Conservation (phyloP, 2,329 filamentous ascomycete species). For the Neocucurbitaria cava region DNA sequence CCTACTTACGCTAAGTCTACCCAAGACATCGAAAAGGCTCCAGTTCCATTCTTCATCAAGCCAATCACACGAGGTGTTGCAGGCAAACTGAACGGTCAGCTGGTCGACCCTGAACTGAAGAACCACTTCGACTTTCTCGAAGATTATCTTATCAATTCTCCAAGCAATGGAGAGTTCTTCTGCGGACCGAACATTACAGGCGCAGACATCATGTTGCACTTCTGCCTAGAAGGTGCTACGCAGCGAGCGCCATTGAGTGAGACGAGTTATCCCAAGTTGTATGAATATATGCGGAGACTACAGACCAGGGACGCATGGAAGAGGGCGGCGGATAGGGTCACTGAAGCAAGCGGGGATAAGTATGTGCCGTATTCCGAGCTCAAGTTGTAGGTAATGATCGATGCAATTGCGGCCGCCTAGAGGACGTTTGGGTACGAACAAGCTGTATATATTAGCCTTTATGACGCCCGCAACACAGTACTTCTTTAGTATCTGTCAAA, state of each 20-base stretch:
- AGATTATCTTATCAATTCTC: slow-evolving; percentile 55
- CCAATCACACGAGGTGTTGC: slow-evolving; percentile 67
- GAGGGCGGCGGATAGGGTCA: slow-evolving; percentile 58
- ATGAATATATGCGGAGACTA: slow-evolving; percentile 54
- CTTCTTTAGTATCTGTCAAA: no score
- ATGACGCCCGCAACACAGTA: no score
- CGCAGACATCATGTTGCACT: slow-evolving; percentile 62
- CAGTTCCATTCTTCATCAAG: slow-evolving; percentile 73
- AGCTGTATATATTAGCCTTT: no score
- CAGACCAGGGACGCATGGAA: slow-evolving; percentile 56
- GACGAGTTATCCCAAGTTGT: slow-evolving; percentile 56
- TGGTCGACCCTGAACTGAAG: slow-evolving; percentile 56
- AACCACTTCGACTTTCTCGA: slow-evolving; percentile 61
- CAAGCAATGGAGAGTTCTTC: slow-evolving; percentile 58
- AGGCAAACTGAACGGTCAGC: slow-evolving; percentile 53
- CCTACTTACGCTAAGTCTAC: slow-evolving; percentile 1
- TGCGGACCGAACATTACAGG: slow-evolving; percentile 58
- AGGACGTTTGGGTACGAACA: no score
- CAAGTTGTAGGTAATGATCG: slow-evolving; percentile 9
- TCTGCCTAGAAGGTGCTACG: slow-evolving; percentile 57
- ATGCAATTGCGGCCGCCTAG: not conserved
- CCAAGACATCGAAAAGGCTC: slow-evolving; percentile 53
- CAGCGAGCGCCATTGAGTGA: slow-evolving; percentile 47
- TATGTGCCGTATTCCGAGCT: slow-evolving; percentile 44
- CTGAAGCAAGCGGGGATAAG: slow-evolving; percentile 50